Evolutionary conservation across 192 early-diverging fungal genomes (phyloP).

Genomic region (Obelidium mucronatum): DNA sequence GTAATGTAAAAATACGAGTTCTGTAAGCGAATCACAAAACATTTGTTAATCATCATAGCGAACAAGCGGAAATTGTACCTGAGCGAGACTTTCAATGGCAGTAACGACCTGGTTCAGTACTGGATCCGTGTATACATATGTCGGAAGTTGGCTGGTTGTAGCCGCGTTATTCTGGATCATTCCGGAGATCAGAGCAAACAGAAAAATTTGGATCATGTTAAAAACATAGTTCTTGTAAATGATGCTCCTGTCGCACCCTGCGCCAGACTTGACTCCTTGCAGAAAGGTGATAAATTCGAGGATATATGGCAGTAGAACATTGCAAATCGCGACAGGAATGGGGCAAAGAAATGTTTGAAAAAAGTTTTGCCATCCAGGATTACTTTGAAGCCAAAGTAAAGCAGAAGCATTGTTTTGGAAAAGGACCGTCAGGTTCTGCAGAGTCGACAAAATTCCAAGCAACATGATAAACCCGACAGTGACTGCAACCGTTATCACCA

Average conservation of each 20-base stretch:
- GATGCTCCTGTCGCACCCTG: conserved; percentile 11
- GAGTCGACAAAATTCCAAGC: neutral
- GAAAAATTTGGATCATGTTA: conserved; percentile 17
- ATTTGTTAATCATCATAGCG: too few species aligned
- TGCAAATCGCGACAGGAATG: conserved; percentile 19
- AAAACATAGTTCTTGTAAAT: conserved; percentile 24
- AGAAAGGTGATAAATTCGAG: conserved; percentile 11
- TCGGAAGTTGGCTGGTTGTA: neutral
- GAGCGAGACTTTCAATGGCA: conserved; percentile 7
- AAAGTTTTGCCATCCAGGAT: conserved; percentile 10
- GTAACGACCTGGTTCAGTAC: conserved; percentile 1
- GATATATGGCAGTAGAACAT: conserved; percentile 3
- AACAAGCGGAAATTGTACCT: neutral
- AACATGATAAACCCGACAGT: conserved; percentile 7
- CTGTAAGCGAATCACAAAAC: too few species aligned
- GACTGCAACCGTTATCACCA: conserved; percentile 6
- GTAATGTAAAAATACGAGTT: conserved; percentile 47
- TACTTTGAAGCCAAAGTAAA: neutral
- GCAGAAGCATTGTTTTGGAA: conserved; percentile 14
- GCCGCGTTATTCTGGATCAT: conserved; percentile 9
- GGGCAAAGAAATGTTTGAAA: conserved; percentile 2
- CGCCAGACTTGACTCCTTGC: conserved; percentile 27
- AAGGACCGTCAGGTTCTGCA: conserved; percentile 14
- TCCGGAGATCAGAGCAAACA: conserved; percentile 6
- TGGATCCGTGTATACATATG: neutral